A percentile compares a stretch with the other conserved stretches of the same genome.
phyloP scores from a whole-genome alignment of 768 basidiomycete species.

The Pleurotus eryngii region DNA sequence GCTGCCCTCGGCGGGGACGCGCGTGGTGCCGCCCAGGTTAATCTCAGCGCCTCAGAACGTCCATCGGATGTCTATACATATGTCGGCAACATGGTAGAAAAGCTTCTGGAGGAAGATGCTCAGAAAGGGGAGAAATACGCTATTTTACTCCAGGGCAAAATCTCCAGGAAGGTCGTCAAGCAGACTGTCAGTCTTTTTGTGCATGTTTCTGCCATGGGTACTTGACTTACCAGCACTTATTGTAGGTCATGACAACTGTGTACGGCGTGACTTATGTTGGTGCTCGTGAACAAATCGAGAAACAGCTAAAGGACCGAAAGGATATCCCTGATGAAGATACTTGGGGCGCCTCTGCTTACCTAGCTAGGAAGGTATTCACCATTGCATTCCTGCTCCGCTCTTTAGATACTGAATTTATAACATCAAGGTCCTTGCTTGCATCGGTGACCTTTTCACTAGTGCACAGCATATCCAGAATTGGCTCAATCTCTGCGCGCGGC shows the following conservation, averaged over 20 bases:
- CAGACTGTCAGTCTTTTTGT: constrained; percentile 70
- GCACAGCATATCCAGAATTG: constrained; percentile 90
- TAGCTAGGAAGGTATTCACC: constrained; percentile 65
- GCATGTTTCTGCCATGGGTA: not conserved
- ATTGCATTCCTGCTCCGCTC: not conserved
- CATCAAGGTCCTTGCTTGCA: constrained; percentile 64
- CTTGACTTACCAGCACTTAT: not conserved
- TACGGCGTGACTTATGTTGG: constrained; percentile 97
- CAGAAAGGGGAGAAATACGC: constrained; percentile 53
- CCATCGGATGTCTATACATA: constrained; percentile 96
- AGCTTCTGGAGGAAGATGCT: constrained; percentile 54
- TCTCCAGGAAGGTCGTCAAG: constrained; percentile 94
- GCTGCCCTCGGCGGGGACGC: constrained; percentile 94
- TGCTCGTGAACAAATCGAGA: constrained; percentile 92
- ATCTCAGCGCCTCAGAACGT: constrained; percentile 75
- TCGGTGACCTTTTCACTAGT: constrained; percentile 91
- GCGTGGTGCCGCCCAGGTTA: constrained; percentile 88
- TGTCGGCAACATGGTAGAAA: constrained; percentile 84
- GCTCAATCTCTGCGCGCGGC: constrained; percentile 78
- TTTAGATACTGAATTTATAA: not conserved
- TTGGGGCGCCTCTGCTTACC: constrained; percentile 72
- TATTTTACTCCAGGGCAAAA: constrained; percentile 63
- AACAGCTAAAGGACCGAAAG: constrained; percentile 73
- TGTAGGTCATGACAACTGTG: constrained; percentile 95
- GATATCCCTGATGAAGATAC: constrained; percentile 71